These are phyloP conservation scores for Aureobasidium mangrovei DNA, from an alignment of 2,329 filamentous ascomycete genomes.

Conservation along the genomic window DNA sequence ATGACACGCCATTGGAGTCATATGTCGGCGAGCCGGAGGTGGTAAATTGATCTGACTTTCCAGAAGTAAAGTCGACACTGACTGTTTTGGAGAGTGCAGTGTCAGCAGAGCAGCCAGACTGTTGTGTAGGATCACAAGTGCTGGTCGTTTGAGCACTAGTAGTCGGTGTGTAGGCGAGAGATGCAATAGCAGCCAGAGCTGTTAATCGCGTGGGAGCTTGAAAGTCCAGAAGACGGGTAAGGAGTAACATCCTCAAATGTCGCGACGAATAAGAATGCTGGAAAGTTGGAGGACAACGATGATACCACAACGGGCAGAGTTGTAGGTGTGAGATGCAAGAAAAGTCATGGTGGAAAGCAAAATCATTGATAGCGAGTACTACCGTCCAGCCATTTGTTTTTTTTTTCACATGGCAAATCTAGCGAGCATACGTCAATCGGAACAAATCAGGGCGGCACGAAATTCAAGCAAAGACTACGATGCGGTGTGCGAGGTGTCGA, in stretches of 20 bases:
- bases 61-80: constrained; percentile 72
- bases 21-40: constrained; percentile 64
- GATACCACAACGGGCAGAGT: neutral
- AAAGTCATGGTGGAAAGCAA: constrained; percentile 1
- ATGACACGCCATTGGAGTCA: constrained; percentile 64
- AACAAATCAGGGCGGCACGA: neutral
- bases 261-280: constrained; percentile 8
- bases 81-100: constrained; percentile 77
- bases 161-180: constrained; percentile 30
- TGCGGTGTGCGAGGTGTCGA: constrained; percentile 12
- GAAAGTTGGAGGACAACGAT: neutral
- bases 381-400: constrained; percentile 11
- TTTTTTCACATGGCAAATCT: neutral
- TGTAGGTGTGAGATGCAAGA: neutral
- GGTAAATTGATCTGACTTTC: constrained; percentile 69
- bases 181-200: constrained; percentile 31
- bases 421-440: constrained; percentile 6
- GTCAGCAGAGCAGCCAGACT: constrained; percentile 59
- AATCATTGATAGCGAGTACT: constrained; percentile 5
- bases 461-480: constrained; percentile 9
- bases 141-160: constrained; percentile 45
- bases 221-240: neutral
- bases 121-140: constrained; percentile 47
- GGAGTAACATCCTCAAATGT: constrained; percentile 1
- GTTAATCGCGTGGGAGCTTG: constrained; percentile 25